A percentile compares a stretch with the other conserved stretches of the same genome.
phyloP scores from a whole-genome alignment of 2,329 filamentous ascomycete species.

The Sarocladium kiliense region DNA sequence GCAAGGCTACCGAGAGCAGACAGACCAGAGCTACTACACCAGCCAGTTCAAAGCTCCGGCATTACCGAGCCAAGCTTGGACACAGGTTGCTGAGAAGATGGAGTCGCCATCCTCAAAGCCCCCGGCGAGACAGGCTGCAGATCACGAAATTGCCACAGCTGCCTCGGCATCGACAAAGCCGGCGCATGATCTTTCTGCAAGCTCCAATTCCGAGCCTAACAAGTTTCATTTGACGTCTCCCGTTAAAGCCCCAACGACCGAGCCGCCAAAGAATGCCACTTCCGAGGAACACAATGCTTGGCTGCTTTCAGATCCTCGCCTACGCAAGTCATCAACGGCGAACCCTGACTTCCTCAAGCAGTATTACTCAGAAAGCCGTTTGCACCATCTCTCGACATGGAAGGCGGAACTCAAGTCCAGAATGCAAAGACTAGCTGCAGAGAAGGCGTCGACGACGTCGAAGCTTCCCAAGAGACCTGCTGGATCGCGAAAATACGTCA shows the following conservation, averaged over 20 bases:
- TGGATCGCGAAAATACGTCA: constrained; percentile 71
- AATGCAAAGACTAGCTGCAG: constrained; percentile 73
- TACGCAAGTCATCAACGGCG: constrained; percentile 83
- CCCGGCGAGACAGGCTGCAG: background rate
- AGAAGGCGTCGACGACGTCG: constrained; percentile 49
- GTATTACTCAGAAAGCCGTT: constrained; percentile 88
- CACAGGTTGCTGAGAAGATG: constrained; percentile 21
- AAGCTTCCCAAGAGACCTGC: constrained; percentile 41
- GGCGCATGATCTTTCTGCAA: background rate
- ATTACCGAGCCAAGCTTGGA: constrained; percentile 21
- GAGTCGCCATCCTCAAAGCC: background rate
- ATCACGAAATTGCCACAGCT: background rate
- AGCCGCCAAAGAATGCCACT: constrained; percentile 60
- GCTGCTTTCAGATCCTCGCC: constrained; percentile 75
- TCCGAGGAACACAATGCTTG: constrained; percentile 90
- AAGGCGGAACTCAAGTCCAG: constrained; percentile 90
- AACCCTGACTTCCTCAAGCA: constrained; percentile 93
- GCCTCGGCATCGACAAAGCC: background rate
- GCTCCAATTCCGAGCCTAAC: too few relatives aligned
- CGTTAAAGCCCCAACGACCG: constrained; percentile 7
- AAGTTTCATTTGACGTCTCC: background rate
- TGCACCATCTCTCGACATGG: constrained; percentile 95
- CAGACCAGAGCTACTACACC: constrained; percentile 76
- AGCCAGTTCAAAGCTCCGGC: constrained; percentile 53
- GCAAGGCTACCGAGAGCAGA: constrained; percentile 74